phyloP scores from a whole-genome alignment of 768 basidiomycete species.

The Leccinum olivaceopallidum region DNA sequence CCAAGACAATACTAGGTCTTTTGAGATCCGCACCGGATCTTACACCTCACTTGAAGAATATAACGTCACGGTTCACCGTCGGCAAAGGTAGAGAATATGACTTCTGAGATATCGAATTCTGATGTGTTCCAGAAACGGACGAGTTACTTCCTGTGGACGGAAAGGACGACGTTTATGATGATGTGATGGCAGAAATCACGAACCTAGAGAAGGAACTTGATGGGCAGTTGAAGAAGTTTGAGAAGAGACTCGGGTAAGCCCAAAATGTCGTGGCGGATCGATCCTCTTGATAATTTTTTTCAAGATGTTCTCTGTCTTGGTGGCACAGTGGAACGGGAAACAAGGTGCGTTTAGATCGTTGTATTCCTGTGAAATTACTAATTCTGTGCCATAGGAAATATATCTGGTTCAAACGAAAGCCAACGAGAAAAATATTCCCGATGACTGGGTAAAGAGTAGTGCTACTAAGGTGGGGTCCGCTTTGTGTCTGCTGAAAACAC shows the following conservation, averaged over 20 bases:
- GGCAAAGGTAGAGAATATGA: conserved; percentile 53
- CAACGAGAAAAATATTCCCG: conserved; percentile 64
- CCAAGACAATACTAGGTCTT: conserved; percentile 72
- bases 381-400: conserved; percentile 64
- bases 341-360: conserved; percentile 49
- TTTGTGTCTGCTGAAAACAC: background rate
- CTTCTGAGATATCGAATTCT: conserved; percentile 20
- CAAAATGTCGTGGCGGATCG: conserved; percentile 6
- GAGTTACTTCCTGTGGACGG: conserved; percentile 82
- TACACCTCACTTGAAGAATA: conserved; percentile 62
- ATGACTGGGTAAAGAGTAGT: conserved; percentile 78
- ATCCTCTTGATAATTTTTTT: conserved; percentile 23
- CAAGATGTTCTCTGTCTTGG: conserved; percentile 52
- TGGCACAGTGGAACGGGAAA: conserved; percentile 84
- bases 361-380: background rate
- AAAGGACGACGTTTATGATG: conserved; percentile 84
- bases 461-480: conserved; percentile 66
- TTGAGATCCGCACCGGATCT: conserved; percentile 84
- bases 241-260: conserved; percentile 65
- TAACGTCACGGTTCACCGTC: conserved; percentile 63
- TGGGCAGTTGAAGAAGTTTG: conserved; percentile 60
- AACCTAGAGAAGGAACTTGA: conserved; percentile 73
- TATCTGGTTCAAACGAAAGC: conserved; percentile 80
- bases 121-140: conserved; percentile 49
- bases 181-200: conserved; percentile 67